phyloP scores from a whole-genome alignment of 1,284 basidiomycete genomes.

The Ustilago trichophora region DNA sequence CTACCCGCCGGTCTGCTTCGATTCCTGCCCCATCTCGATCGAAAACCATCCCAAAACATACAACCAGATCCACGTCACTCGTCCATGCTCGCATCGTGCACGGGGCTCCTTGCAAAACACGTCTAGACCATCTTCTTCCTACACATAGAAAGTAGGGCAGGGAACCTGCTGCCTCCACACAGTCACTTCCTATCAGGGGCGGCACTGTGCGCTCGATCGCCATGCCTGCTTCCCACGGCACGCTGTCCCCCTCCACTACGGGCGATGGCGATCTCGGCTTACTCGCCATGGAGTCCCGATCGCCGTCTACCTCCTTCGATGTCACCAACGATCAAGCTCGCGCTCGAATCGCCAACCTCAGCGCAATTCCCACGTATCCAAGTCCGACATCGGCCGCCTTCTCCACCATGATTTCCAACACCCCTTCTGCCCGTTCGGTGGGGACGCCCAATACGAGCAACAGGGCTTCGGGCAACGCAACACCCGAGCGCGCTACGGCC shows the following conservation, averaged over 20 bases:
- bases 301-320: conserved; percentile 34
- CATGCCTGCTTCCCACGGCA: conserved; percentile 10
- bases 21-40: too few relatives aligned
- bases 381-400: not conserved
- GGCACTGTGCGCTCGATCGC: too few relatives aligned
- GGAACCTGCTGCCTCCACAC: too few relatives aligned
- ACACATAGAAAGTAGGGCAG: too few relatives aligned
- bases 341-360: not conserved
- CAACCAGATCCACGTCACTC: too few relatives aligned
- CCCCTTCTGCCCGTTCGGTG: not conserved
- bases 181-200: too few relatives aligned
- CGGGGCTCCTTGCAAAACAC: too few relatives aligned
- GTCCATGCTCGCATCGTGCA: too few relatives aligned
- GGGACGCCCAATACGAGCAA: not conserved
- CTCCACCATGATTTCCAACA: not conserved
- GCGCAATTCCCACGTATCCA: conserved; percentile 15
- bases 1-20: too few relatives aligned
- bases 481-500: not conserved
- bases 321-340: not conserved
- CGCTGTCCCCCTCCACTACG: conserved; percentile 5
- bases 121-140: too few relatives aligned
- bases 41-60: too few relatives aligned
- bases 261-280: conserved; percentile 46
- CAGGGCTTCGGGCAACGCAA: not conserved
- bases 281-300: conserved; percentile 33